A percentile compares a stretch with the other conserved stretches of the same genome.
These are phyloP conservation scores for Ceratobasidium sp. DNA, from an alignment of 1,284 basidiomycete species.

Conservation along the genomic window DNA sequence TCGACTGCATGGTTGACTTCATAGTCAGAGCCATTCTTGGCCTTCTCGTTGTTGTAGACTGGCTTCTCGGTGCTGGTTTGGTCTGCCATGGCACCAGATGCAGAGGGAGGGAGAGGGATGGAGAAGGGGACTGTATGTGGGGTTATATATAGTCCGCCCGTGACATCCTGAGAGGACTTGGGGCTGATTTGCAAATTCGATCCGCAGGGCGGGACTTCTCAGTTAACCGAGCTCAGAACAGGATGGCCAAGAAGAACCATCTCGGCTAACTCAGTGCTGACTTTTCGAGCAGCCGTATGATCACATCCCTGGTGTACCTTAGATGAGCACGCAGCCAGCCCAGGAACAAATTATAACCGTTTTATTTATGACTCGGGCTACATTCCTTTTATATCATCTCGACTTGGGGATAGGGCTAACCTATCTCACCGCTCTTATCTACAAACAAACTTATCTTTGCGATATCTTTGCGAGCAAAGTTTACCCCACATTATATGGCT, in stretches of 20 bases:
- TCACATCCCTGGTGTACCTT: not conserved
- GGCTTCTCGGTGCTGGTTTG: slow-evolving; percentile 5
- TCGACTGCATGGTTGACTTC: slow-evolving; percentile 32
- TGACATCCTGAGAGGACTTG: slow-evolving; percentile 15
- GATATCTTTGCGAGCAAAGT: not conserved
- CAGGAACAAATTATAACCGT: not conserved
- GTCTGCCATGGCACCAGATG: slow-evolving; percentile 21
- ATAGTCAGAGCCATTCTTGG: slow-evolving; percentile 23
- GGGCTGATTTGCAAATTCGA: slow-evolving; percentile 6
- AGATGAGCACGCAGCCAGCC: not conserved
- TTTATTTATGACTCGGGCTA: not conserved
- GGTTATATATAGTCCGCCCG: slow-evolving; percentile 19
- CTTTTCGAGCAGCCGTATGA: not conserved
- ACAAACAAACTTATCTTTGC: slow-evolving; percentile 4
- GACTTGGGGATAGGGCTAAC: slow-evolving; percentile 2
- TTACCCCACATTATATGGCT: not conserved
- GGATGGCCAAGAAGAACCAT: slow-evolving; percentile 4
- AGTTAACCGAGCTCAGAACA: slow-evolving; percentile 28
- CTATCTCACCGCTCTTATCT: not conserved
- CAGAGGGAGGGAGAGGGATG: not conserved
- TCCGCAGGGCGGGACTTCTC: not conserved
- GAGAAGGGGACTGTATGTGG: too few relatives aligned
- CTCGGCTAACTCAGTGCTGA: not conserved
- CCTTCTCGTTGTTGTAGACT: slow-evolving; percentile 14
- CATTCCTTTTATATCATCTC: slow-evolving; percentile 1